Evolutionary conservation across 2,329 filamentous ascomycete species (phyloP), one percentile per base, ranked within the genome.

Genomic region (Claviceps quebecensis): DNA sequence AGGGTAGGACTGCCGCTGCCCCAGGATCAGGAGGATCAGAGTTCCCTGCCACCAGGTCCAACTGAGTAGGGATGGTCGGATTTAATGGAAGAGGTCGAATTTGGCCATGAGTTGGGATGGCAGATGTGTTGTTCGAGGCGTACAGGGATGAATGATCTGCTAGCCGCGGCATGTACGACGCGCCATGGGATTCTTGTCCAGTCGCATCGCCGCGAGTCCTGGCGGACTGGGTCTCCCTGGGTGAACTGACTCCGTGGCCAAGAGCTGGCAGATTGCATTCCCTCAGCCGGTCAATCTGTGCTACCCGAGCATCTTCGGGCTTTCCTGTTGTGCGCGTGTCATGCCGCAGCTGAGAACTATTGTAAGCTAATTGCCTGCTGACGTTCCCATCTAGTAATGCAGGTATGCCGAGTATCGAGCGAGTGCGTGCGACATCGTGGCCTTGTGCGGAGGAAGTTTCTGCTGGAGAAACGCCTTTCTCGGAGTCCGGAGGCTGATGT

Each of bases 381-480:
- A 26, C 26, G 44, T 37, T 49, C 36, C 36, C 38, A 26, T 47
- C 52, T 44, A 50, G 19, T 36, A 52, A 47, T 43, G 50, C 47
- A 36, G 44, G 34, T 22, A 50, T 49, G 29, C 50, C 44, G 29
- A 54, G 50, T n/a, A 45, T 37, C 5, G 52, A 45, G 36, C 44
- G 49, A 39, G 44, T 45, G 11, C 47, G 22, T 39, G 52, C 44
- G 29, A 41, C n/a, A 45, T 52, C 29, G 22, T 40, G 37, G 37
- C 9, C 40, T 38, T 36, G 19, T 40, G 40, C 44, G 16, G 39
- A 7, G 13, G 36, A 37, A n/a, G 13, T 34, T 11, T 48, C 47
- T 47, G 34, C 38, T 44, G 39, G 38, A 37, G 44, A 22, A 41
- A 16, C 23, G 37, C 50, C 47, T 17, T 11, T 48, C 13, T 45